Evolutionary conservation across 176 grass and related monocot species (phyloP).

Genomic region (Musa itinerans): DNA sequence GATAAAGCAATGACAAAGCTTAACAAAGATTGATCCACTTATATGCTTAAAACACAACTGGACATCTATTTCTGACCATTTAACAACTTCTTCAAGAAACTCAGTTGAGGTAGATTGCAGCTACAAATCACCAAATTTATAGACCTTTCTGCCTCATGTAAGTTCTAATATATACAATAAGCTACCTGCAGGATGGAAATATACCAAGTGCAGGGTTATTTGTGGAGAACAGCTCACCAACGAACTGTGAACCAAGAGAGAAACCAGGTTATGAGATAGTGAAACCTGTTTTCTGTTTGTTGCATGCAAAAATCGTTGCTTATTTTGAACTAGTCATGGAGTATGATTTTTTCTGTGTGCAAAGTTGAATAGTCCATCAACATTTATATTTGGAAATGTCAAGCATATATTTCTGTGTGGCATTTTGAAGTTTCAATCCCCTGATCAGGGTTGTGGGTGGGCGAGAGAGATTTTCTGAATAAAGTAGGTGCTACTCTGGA

Average conservation of each 20-base stretch:
- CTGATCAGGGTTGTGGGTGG: no score
- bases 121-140: background rate
- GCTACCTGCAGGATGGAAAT: conserved; percentile 4
- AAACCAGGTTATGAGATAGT: conserved; percentile 3
- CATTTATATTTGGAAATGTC: background rate
- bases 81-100: conserved; percentile 14
- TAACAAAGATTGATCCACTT: background rate
- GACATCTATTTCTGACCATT: background rate
- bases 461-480: no score
- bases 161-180: conserved; percentile 1
- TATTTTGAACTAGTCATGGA: background rate
- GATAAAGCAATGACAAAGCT: no score
- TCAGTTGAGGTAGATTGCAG: conserved; percentile 8
- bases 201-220: background rate
- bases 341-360: background rate
- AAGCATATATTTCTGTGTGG: background rate
- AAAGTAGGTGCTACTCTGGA: no score
- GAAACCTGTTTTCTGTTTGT: background rate
- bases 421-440: no score
- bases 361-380: background rate
- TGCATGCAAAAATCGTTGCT: background rate
- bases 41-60: background rate
- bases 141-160: background rate
- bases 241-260: background rate
- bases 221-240: background rate